Base-by-base conservation (phyloP, 2,329 filamentous ascomycete species). In the Talaromyces marneffei region DNA sequence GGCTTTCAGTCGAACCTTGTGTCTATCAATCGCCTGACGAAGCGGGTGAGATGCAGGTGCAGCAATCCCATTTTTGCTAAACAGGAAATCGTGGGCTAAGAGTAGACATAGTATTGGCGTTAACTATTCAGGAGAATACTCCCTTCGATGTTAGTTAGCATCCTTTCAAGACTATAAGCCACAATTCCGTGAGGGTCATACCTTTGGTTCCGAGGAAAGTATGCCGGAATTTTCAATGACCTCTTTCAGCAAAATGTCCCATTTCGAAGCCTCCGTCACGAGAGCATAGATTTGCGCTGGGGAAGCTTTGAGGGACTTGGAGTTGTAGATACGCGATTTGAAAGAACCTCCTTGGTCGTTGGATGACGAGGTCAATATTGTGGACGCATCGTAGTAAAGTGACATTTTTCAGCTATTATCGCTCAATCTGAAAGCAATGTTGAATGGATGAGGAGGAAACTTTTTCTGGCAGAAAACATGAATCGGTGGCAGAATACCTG, bases 331-430 rank as follows among this genome's bases (percentile, higher is more conserved):
- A 37, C 90, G 83, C 7, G 91, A 91, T 75, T 95, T 96, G 65
- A 97, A 82, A 27, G 91, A 96, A 18, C 91, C 91, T n/a, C 88
- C 87, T 44, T 62, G 60, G 2, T 48, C 35, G 2, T 81, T 77
- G n/a, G 84, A 83, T 1, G 86, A 77, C 6, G 82, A 83, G 3
- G 83, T 83, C 60, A 99, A 78, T 37, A 97, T 80, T 14, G 87
- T 82, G 3, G 89, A 91, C 6, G 92, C 89, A 79, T 97, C 94
- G 73, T 96, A 89, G 74, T 99, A 99, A 61, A 99, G 87, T 53
- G 92, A 96, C 93, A 97, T 97, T 29, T 33, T 57, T 14, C 7
- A 25, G 12, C 27, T 5, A 14, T 23, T 20, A 31, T 31, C 5
- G n/a, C 46, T 52, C n/a, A 20, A 46, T 20, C 23, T 31, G 46